A percentile compares a stretch with the other conserved stretches of the same genome.
phyloP scores from a whole-genome alignment of 345 rosid genomes.

The Mangifera indica region DNA sequence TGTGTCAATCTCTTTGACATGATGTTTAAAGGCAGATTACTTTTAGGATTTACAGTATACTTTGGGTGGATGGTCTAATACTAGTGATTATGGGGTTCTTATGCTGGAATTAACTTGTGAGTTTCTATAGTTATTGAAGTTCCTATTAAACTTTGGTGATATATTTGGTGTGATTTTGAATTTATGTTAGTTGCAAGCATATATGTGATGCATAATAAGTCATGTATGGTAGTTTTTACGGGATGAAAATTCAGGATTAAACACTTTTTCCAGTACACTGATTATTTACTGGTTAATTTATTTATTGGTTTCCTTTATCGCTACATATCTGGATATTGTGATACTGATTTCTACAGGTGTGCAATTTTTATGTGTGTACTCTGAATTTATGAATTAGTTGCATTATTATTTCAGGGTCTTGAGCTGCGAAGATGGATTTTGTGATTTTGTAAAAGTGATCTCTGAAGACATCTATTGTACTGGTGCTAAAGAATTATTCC shows the following conservation, averaged over 20 bases:
- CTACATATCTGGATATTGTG: not conserved
- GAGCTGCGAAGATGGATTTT: conserved; percentile 63
- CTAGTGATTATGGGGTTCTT: not conserved
- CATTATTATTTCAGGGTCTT: conserved; percentile 39
- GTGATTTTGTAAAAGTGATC: conserved; percentile 23
- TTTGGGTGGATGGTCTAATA: not conserved
- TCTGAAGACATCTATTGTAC: conserved; percentile 17
- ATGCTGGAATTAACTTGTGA: not conserved
- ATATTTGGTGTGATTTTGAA: not conserved
- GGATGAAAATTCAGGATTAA: not conserved
- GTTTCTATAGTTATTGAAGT: not conserved
- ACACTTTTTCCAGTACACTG: not conserved
- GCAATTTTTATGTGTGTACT: not conserved
- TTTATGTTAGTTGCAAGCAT: not conserved
- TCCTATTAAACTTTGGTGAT: not conserved
- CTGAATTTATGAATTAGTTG: not conserved
- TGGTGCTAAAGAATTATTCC: conserved; percentile 21
- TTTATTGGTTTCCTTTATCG: not conserved
- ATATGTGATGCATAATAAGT: not conserved
- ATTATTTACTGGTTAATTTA: not conserved
- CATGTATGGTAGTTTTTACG: not conserved
- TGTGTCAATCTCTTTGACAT: not conserved
- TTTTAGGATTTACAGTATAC: not conserved
- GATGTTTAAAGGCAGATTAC: not conserved
- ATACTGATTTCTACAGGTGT: not conserved